Conservation (phyloP, 257 asterid species). For the Hygrophila difformis region DNA sequence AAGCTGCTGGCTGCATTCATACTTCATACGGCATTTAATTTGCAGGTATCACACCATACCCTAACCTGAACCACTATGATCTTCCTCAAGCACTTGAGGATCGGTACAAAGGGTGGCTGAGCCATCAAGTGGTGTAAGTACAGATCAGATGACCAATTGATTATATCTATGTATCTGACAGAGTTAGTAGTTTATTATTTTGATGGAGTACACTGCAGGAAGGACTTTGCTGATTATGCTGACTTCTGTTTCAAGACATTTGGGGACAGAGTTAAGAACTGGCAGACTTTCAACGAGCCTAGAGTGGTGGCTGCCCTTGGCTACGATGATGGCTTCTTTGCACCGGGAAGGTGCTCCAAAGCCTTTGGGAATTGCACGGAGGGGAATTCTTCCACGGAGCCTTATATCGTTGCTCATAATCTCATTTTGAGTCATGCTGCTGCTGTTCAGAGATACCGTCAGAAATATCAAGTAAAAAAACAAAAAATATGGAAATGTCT, state of each 20-base stretch:
- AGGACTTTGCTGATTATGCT: slow-evolving; percentile 86
- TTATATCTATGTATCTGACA: too few relatives aligned
- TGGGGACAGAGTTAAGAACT: slow-evolving; percentile 85
- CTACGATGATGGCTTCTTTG: slow-evolving; percentile 71
- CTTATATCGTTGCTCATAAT: slow-evolving; percentile 83
- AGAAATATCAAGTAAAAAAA: slow-evolving; percentile 52
- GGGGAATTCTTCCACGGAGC: slow-evolving; percentile 91
- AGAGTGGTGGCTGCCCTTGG: slow-evolving; percentile 83
- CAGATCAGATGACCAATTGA: too few relatives aligned
- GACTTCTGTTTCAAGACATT: slow-evolving; percentile 86
- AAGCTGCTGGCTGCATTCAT: too few relatives aligned
- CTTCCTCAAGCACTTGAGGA: slow-evolving; percentile 94
- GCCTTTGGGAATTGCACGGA: slow-evolving; percentile 65
- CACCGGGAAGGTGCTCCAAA: slow-evolving; percentile 88
- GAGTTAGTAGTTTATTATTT: too few relatives aligned
- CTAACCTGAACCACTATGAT: slow-evolving; percentile 85
- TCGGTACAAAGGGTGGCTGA: slow-evolving; percentile 73
- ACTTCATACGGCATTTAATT: too few relatives aligned
- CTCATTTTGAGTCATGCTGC: slow-evolving; percentile 62
- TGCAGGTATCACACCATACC: slow-evolving; percentile 83
- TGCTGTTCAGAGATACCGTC: slow-evolving; percentile 65
- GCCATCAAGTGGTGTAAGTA: slow-evolving; percentile 78
- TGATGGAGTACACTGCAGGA: slow-evolving; percentile 31
- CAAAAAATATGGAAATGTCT: too few relatives aligned
- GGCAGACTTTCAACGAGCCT: slow-evolving; percentile 95